Percentiles rank a stretch among this genome's conserved stretches.
Conservation (phyloP, 768 basidiomycete genomes). For the Cubamyces sp. region DNA sequence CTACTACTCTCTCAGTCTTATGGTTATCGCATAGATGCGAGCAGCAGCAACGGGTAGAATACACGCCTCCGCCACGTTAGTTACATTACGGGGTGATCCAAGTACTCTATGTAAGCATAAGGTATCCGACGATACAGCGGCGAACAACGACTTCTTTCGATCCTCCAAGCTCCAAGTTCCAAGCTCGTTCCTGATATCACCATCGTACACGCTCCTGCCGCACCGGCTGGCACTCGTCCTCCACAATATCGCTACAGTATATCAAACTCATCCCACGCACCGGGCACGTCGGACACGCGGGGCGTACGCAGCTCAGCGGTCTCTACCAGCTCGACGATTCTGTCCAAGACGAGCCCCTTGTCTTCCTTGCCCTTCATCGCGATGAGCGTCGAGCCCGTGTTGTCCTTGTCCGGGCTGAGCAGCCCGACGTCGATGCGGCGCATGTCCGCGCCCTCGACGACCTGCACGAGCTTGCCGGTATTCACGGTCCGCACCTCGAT, state of each 20-base stretch:
- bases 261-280: slow-evolving; percentile 79
- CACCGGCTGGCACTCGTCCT: not conserved
- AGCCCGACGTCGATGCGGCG: slow-evolving; percentile 59
- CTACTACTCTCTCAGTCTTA: too few species aligned
- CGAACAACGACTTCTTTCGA: not conserved
- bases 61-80: not conserved
- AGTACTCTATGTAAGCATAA: slow-evolving; percentile 22
- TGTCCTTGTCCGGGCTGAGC: slow-evolving; percentile 40
- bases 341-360: slow-evolving; percentile 41
- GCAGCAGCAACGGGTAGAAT: not conserved
- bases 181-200: not conserved
- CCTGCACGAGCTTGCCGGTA: slow-evolving; percentile 76
- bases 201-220: not conserved
- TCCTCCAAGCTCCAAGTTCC: not conserved
- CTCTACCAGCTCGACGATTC: slow-evolving; percentile 68
- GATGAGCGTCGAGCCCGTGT: slow-evolving; percentile 51
- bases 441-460: slow-evolving; percentile 75
- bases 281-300: slow-evolving; percentile 37
- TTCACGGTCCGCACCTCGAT: slow-evolving; percentile 71
- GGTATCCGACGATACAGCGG: slow-evolving; percentile 1
- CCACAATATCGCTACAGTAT: slow-evolving; percentile 37
- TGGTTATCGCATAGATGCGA: too few species aligned
- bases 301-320: slow-evolving; percentile 58
- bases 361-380: slow-evolving; percentile 66
- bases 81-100: slow-evolving; percentile 7